Conservation (phyloP, 192 early-diverging fungal genomes). For the Coemansia sp. region DNA sequence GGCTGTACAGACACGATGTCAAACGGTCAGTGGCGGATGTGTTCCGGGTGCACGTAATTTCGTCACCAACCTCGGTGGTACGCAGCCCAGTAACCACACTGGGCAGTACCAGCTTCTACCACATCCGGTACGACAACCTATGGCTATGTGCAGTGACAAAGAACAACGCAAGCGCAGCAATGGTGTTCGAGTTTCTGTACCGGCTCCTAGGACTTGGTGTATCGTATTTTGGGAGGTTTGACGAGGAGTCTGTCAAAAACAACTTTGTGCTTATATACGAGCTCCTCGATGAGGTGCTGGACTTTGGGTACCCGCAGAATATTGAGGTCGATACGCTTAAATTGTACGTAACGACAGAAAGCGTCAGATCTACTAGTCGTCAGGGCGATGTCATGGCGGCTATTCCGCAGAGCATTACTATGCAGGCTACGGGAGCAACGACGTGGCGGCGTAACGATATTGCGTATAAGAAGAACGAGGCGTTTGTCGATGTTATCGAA, state of each 20-base stretch:
- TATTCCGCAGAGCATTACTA: slow-evolving; percentile 77
- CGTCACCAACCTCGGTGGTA: slow-evolving; percentile 77
- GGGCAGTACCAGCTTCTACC: slow-evolving; percentile 91
- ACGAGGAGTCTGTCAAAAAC: slow-evolving; percentile 79
- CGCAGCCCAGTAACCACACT: slow-evolving; percentile 79
- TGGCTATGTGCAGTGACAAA: slow-evolving; percentile 81
- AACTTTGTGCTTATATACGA: slow-evolving; percentile 89
- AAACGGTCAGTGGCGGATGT: slow-evolving; percentile 96
- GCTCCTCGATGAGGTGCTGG: slow-evolving; percentile 79
- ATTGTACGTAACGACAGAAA: slow-evolving; percentile 84
- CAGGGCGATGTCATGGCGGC: slow-evolving; percentile 8
- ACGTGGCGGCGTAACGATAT: slow-evolving; percentile 93
- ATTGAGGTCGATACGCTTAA: slow-evolving; percentile 80
- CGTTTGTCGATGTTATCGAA: slow-evolving; percentile 98
- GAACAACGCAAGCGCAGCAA: slow-evolving; percentile 74
- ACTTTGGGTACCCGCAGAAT: slow-evolving; percentile 87
- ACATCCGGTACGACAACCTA: slow-evolving; percentile 95
- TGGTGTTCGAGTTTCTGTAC: slow-evolving; percentile 81
- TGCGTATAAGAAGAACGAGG: slow-evolving; percentile 96
- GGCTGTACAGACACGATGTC: slow-evolving; percentile 91
- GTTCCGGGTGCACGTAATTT: slow-evolving; percentile 96
- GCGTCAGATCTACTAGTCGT: slow-evolving; percentile 68
- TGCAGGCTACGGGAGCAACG: slow-evolving; percentile 94
- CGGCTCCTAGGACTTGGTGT: slow-evolving; percentile 67
- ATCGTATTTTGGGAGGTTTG: slow-evolving; percentile 78